Evolutionary conservation across 129 eudicot species (phyloP).

Genomic region (Chrysanthemum seticuspe): DNA sequence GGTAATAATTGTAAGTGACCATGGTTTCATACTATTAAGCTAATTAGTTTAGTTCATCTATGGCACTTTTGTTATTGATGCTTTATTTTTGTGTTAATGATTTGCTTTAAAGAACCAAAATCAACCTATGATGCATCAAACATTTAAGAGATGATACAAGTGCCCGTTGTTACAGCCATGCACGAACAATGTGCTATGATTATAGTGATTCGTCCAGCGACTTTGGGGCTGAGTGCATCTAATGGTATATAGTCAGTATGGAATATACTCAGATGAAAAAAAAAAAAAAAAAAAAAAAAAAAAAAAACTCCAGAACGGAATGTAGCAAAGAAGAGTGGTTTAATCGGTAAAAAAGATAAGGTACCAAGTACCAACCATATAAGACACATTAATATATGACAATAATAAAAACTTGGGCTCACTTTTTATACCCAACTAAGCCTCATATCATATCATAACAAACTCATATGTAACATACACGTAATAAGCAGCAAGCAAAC

Average conservation of each 20-base stretch:
- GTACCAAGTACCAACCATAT: neutral
- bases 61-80: too few relatives aligned
- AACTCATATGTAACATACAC: constrained; percentile 32
- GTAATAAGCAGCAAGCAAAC: constrained; percentile 29
- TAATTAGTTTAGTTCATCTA: too few relatives aligned
- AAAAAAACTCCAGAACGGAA: neutral
- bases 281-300: too few relatives aligned
- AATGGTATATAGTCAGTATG: neutral
- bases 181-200: too few relatives aligned
- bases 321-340: neutral
- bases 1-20: too few relatives aligned
- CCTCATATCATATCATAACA: constrained; percentile 41
- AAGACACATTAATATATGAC: constrained; percentile 10
- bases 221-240: neutral
- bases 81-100: too few relatives aligned
- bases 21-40: too few relatives aligned
- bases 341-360: neutral
- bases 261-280: neutral
- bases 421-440: constrained; percentile 33
- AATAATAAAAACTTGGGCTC: constrained; percentile 25
- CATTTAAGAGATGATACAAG: too few relatives aligned
- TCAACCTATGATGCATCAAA: too few relatives aligned
- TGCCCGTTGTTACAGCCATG: too few relatives aligned
- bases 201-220: too few relatives aligned
- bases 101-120: too few relatives aligned